A percentile compares a stretch with the other conserved stretches of the same genome.
These are phyloP conservation scores for Phycomyces blakesleeanus DNA, from an alignment of 192 early-diverging fungal species.

Conservation along the genomic window DNA sequence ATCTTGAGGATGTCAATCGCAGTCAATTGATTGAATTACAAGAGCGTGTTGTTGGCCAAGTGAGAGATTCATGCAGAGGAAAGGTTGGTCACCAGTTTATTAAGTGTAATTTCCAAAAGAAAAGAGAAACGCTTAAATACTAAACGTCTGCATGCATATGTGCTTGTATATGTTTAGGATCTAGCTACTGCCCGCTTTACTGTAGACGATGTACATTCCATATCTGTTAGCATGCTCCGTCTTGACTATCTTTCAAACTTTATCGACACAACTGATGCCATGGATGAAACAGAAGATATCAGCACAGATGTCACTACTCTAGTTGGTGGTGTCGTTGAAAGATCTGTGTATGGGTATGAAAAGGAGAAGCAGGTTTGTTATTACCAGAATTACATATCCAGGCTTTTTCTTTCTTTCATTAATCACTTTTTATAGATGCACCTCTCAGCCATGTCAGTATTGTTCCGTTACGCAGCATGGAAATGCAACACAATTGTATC, in stretches of 20 bases:
- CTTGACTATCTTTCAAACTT: slow-evolving; percentile 24
- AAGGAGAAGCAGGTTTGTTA: slow-evolving; percentile 7
- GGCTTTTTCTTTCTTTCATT: background rate
- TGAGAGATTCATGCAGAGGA: slow-evolving; percentile 26
- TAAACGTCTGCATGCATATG: no score
- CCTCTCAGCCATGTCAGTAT: slow-evolving; percentile 25
- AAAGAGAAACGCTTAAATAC: no score
- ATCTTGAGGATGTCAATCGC: slow-evolving; percentile 35
- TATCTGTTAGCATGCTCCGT: slow-evolving; percentile 23
- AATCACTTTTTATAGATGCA: slow-evolving; percentile 13
- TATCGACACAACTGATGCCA: slow-evolving; percentile 15
- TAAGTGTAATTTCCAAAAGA: no score
- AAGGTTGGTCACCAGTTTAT: slow-evolving; percentile 14
- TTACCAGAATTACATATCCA: background rate
- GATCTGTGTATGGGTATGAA: slow-evolving; percentile 9
- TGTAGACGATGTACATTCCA: slow-evolving; percentile 22
- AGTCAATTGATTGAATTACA: slow-evolving; percentile 34
- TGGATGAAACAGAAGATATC: slow-evolving; percentile 22
- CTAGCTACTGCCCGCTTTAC: slow-evolving; percentile 17
- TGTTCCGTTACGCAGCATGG: slow-evolving; percentile 40
- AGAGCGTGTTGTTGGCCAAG: slow-evolving; percentile 23
- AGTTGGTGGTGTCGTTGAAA: slow-evolving; percentile 10
- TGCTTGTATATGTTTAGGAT: no score
- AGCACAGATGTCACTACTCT: slow-evolving; percentile 5
- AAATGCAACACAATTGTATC: slow-evolving; percentile 6